These are phyloP conservation scores for Populus tremula DNA, from an alignment of 345 rosid species.

Conservation along the genomic window DNA sequence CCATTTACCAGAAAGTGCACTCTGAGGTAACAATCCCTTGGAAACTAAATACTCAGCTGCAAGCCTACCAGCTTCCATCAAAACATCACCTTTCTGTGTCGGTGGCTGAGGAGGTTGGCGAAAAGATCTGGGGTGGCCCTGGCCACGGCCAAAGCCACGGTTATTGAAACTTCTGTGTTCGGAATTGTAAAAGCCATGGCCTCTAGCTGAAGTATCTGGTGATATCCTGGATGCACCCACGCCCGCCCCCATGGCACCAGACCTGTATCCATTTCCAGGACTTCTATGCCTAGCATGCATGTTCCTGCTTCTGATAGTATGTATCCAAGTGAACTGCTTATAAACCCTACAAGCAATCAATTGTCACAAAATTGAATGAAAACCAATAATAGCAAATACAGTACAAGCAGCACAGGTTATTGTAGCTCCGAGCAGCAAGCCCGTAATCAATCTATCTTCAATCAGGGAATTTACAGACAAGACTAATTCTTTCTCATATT, in stretches of 20 bases:
- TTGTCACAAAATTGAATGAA: not conserved
- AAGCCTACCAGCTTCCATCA: constrained; percentile 92
- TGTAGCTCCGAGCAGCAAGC: not conserved
- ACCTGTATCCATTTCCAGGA: constrained; percentile 86
- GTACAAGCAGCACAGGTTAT: not conserved
- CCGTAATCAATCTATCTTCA: not conserved
- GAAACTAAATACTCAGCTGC: constrained; percentile 91
- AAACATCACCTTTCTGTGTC: constrained; percentile 57
- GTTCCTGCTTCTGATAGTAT: constrained; percentile 15
- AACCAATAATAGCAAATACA: not conserved
- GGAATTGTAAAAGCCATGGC: constrained; percentile 72
- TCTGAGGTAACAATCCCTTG: constrained; percentile 62
- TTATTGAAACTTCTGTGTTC: constrained; percentile 61
- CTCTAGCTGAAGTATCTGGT: constrained; percentile 66
- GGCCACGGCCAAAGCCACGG: constrained; percentile 80
- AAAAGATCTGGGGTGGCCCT: constrained; percentile 56
- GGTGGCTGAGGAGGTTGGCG: constrained; percentile 48
- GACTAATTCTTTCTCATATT: not conserved
- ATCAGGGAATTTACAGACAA: not conserved
- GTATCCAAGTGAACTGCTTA: not conserved
- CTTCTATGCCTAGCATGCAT: constrained; percentile 91
- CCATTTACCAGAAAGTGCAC: constrained; percentile 68
- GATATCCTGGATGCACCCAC: constrained; percentile 53
- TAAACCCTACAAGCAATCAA: not conserved
- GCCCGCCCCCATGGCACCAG: constrained; percentile 64